phyloP scores from a whole-genome alignment of 192 early-diverging fungal species.

The Backusella psychrophila region DNA sequence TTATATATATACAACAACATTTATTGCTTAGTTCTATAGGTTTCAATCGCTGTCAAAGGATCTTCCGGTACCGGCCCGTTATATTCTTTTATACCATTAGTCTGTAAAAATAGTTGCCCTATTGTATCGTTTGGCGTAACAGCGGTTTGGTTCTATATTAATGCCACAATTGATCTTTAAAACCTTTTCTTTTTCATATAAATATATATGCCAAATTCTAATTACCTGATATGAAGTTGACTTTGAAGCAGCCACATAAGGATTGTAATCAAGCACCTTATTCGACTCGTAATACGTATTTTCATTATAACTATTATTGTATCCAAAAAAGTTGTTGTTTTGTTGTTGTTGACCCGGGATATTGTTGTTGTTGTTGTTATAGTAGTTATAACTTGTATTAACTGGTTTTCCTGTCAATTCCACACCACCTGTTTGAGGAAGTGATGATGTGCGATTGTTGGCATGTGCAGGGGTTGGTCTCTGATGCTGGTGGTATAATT shows the following conservation, averaged over 20 bases:
- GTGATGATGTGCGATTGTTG: slow-evolving; percentile 6
- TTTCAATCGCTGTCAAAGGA: slow-evolving; percentile 1
- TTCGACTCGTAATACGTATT: not conserved
- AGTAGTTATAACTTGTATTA: not conserved
- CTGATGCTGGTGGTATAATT: not conserved
- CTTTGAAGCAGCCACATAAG: not conserved
- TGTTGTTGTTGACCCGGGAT: not conserved
- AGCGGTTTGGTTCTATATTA: not conserved
- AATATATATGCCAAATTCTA: not conserved
- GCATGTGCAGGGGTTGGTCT: not conserved
- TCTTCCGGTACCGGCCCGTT: slow-evolving; percentile 6
- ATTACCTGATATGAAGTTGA: not conserved
- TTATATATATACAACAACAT: not conserved
- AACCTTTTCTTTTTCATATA: not conserved
- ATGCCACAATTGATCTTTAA: not conserved
- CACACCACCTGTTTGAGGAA: not conserved
- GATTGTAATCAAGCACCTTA: not conserved
- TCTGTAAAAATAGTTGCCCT: not conserved
- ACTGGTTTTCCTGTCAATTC: not conserved
- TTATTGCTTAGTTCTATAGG: slow-evolving; percentile 10
- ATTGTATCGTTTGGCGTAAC: not conserved
- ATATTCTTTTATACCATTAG: not conserved
- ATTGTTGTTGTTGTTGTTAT: not conserved
- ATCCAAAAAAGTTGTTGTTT: not conserved
- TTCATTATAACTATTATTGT: not conserved